Evolutionary conservation across 192 early-diverging fungal genomes (phyloP), one percentile per base, ranked within the genome.

Genomic region (Rhizophagus sp.): DNA sequence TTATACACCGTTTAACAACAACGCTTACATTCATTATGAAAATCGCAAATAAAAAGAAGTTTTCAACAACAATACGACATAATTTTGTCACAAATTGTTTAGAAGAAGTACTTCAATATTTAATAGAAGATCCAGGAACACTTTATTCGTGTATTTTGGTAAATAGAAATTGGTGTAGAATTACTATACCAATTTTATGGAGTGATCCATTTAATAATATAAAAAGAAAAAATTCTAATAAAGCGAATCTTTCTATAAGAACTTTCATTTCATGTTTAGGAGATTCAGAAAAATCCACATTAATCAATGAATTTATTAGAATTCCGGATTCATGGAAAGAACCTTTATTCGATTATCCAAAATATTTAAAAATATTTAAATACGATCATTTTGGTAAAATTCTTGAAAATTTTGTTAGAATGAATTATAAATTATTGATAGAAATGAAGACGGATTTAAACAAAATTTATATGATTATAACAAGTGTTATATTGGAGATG

Each of bases 121-220:
- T 34, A 13, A 27, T 68, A 68, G 36, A 68, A 17, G 66, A 68
- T 33, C 27, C 15, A 11, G 36, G 30, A 68, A 34, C 66, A 30
- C 66, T 68, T 27, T 9, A 68, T 68, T 68, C 66, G 12, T 68
- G 66, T 12, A 68, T 68, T 68, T 68, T 68, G 33, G 66, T 68
- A 34, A 68, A 68, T 36, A 25, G 66, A 12, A 30, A 33, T 36
- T 68, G 66, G 66, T 68, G 66, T 68, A 17, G 30, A 19, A 4
- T 68, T 17, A 25, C 66, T 12, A 68, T 68, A 30, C 66, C 27
- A 68, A 34, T 34, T 12, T 36, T 68, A 68, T 68, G 66, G 66
- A 36, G 30, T 36, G 36, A 68, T 36, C 66, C 66, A 30, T 68
- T 68, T 68, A 68, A 30, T 17, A 30, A 34, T 17, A 13, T 68